Conservation (phyloP, 2,329 filamentous ascomycete species). For the Curvularia spicifera region DNA sequence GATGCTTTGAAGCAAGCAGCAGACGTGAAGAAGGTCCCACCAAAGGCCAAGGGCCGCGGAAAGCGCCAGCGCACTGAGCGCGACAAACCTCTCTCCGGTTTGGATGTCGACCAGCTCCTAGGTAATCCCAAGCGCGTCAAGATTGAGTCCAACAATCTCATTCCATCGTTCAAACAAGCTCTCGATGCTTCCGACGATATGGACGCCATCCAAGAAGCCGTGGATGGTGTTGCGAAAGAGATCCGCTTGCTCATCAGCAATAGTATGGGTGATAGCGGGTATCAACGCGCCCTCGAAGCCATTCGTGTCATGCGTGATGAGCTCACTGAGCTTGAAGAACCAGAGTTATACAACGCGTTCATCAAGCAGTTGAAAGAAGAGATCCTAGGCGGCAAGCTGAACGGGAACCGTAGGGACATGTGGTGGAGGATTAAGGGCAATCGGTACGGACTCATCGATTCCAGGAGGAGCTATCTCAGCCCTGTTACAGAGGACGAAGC, state of each 20-base stretch:
- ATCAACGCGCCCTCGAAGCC: slow-evolving; percentile 76
- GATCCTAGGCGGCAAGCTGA: slow-evolving; percentile 71
- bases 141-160: slow-evolving; percentile 74
- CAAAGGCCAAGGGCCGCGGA: slow-evolving; percentile 73
- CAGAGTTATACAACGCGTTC: slow-evolving; percentile 77
- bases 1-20: slow-evolving; percentile 70
- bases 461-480: slow-evolving; percentile 66
- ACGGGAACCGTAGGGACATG: slow-evolving; percentile 79
- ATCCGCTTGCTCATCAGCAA: slow-evolving; percentile 71
- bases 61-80: slow-evolving; percentile 68
- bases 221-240: slow-evolving; percentile 76
- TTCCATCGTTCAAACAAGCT: slow-evolving; percentile 88
- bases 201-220: slow-evolving; percentile 68
- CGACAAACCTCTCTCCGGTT: slow-evolving; percentile 84
- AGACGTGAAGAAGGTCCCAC: slow-evolving; percentile 82
- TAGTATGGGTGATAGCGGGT: slow-evolving; percentile 77
- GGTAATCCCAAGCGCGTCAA: slow-evolving; percentile 61
- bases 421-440: slow-evolving; percentile 76
- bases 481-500: slow-evolving; percentile 74
- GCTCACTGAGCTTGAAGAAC: slow-evolving; percentile 76
- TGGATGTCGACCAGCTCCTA: slow-evolving; percentile 86
- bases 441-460: slow-evolving; percentile 75
- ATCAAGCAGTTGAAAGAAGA: slow-evolving; percentile 73
- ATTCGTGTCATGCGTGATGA: slow-evolving; percentile 80
- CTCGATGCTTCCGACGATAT: slow-evolving; percentile 67